These are phyloP conservation scores for Podospora fimiseda DNA, from an alignment of 495 filamentous ascomycete genomes.

Conservation along the genomic window DNA sequence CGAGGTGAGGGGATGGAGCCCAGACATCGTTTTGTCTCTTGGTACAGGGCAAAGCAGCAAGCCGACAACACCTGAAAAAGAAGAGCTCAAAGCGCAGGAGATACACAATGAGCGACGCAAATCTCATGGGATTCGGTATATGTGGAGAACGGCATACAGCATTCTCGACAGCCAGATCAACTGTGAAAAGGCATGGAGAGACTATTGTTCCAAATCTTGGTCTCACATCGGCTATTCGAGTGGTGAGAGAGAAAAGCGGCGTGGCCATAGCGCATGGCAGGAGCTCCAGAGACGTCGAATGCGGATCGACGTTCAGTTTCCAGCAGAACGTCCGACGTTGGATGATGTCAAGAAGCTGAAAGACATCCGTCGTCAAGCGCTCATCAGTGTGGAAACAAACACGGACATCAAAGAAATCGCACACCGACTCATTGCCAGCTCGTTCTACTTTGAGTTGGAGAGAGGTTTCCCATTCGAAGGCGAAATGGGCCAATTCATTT, in stretches of 20 bases:
- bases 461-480: slow-evolving; percentile 16
- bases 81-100: slow-evolving; percentile 23
- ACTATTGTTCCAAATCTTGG: slow-evolving; percentile 21
- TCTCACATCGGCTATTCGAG: too few species aligned
- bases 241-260: too few species aligned
- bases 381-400: slow-evolving; percentile 16
- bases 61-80: slow-evolving; percentile 15
- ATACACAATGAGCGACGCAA: slow-evolving; percentile 21
- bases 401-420: slow-evolving; percentile 26
- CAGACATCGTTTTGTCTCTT: slow-evolving; percentile 47
- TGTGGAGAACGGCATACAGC: slow-evolving; percentile 9
- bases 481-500: slow-evolving; percentile 17
- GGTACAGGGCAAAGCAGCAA: slow-evolving; percentile 25
- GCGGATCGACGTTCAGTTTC: slow-evolving; percentile 28
- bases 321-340: slow-evolving; percentile 12
- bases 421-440: slow-evolving; percentile 34
- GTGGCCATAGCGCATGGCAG: background rate
- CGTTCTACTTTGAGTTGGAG: slow-evolving; percentile 34
- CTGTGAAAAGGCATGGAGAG: slow-evolving; percentile 25
- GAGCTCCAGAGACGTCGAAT: slow-evolving; percentile 22
- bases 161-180: slow-evolving; percentile 18
- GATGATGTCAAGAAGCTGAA: slow-evolving; percentile 21
- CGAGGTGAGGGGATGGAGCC: slow-evolving; percentile 27
- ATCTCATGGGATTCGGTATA: background rate
- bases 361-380: slow-evolving; percentile 19